Conservation (phyloP, 2,329 filamentous ascomycete genomes). For the Pseudodiploospora longispora region DNA sequence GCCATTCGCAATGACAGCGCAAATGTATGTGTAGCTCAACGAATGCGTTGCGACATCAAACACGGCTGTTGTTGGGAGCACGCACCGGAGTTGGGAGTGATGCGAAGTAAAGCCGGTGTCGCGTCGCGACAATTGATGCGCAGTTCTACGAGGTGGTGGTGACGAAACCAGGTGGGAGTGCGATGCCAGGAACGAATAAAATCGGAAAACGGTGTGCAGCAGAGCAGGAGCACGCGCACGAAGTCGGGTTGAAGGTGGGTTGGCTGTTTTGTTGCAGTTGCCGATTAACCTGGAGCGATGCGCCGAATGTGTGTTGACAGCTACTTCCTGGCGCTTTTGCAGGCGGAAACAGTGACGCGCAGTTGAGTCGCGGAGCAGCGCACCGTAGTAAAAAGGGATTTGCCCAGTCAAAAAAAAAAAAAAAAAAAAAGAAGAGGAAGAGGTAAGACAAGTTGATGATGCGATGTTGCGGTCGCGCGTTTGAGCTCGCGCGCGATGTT, state of each 20-base stretch:
- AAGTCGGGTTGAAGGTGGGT: too few relatives aligned
- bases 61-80: slow-evolving; percentile 5
- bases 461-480: background rate
- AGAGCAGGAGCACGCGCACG: too few relatives aligned
- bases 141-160: too few relatives aligned
- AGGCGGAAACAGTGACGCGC: background rate
- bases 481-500: background rate
- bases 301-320: too few relatives aligned
- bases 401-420: background rate
- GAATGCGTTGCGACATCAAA: slow-evolving; percentile 30
- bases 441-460: background rate
- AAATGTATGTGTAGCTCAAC: slow-evolving; percentile 19
- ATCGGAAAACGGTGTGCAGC: too few relatives aligned
- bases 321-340: background rate
- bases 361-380: too few relatives aligned
- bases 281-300: too few relatives aligned
- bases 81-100: slow-evolving; percentile 1
- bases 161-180: too few relatives aligned
- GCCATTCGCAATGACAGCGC: slow-evolving; percentile 34
- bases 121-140: too few relatives aligned
- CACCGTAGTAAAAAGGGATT: background rate
- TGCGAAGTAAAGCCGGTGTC: too few relatives aligned
- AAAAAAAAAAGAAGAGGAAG: background rate
- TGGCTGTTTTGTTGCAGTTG: too few relatives aligned
- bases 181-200: too few relatives aligned